Evolutionary conservation across 345 rosid genomes (phyloP).

Genomic region (Linum usitatissimum): DNA sequence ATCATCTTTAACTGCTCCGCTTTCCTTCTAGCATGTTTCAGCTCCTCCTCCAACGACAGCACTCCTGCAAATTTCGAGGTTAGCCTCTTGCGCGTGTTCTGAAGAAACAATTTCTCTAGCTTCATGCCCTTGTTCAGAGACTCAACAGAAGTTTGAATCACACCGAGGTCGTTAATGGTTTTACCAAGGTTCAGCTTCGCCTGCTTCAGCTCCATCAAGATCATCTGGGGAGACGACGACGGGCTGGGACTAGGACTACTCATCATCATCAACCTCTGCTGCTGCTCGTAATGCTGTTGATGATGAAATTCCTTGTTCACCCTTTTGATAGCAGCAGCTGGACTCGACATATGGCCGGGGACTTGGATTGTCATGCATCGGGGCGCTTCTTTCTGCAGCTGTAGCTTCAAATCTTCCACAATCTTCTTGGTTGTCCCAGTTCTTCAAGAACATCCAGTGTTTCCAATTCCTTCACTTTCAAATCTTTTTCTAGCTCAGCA

Average conservation of each 20-base stretch:
- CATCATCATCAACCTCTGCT: constrained; percentile 2
- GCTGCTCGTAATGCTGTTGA: constrained; percentile 17
- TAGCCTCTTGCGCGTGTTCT: constrained; percentile 52
- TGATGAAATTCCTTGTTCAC: constrained; percentile 35
- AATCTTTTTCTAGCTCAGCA: constrained; percentile 78
- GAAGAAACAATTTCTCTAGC: constrained; percentile 60
- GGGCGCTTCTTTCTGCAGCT: constrained; percentile 70
- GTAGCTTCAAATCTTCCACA: constrained; percentile 79
- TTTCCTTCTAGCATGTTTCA: constrained; percentile 32
- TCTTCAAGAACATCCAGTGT: constrained; percentile 91
- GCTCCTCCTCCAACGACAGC: constrained; percentile 40
- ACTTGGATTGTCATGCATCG: constrained; percentile 35
- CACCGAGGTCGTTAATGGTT: constrained; percentile 71
- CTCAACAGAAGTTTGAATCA: constrained; percentile 73
- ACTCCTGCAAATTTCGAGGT: constrained; percentile 49
- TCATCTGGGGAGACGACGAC: constrained; percentile 55
- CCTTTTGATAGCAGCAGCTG: constrained; percentile 38
- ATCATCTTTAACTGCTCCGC: constrained; percentile 38
- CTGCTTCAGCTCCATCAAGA: constrained; percentile 74
- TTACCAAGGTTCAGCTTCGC: constrained; percentile 77
- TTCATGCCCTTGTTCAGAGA: constrained; percentile 67
- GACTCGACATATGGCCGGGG: constrained; percentile 27
- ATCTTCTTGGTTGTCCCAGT: constrained; percentile 67
- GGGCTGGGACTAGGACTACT: constrained; percentile 42
- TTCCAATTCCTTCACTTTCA: constrained; percentile 83